Conservation (phyloP, 805 yeast genomes). For the Candida ipomoeae region DNA sequence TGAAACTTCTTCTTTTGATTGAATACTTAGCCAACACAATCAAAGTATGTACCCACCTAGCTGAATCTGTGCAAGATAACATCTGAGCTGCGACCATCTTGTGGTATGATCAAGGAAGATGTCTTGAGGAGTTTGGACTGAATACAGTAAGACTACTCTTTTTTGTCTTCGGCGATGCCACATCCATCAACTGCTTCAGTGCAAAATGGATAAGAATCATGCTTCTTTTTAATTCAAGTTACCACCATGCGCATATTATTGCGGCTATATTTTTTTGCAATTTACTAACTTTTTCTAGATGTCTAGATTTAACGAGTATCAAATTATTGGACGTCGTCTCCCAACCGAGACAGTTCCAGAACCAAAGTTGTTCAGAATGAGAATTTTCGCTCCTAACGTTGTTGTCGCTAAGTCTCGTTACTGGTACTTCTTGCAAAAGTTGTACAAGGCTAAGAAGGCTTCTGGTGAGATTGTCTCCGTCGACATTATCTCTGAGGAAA, state of each 20-base stretch:
- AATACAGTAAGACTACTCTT: not conserved
- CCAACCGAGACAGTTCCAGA: slow-evolving; percentile 98
- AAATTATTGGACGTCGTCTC: slow-evolving; percentile 99
- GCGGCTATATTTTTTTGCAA: not conserved
- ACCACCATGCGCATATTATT: not conserved
- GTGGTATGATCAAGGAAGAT: no score
- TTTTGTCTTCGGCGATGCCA: not conserved
- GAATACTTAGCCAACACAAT: slow-evolving; percentile 15
- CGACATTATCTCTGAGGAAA: slow-evolving; percentile 86
- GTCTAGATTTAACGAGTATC: slow-evolving; percentile 99
- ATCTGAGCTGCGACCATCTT: no score
- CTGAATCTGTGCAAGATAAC: not conserved
- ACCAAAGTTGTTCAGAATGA: slow-evolving; percentile 99
- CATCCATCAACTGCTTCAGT: not conserved
- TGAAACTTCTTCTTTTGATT: slow-evolving; percentile 13
- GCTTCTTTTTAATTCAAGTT: not conserved
- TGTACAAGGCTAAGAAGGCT: slow-evolving; percentile 99
- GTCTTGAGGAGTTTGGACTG: not conserved
- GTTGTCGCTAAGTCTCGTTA: slow-evolving; percentile 99
- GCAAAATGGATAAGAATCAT: not conserved
- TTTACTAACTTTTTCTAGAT: slow-evolving; percentile 29
- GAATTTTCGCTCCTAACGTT: slow-evolving; percentile 98
- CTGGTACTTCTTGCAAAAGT: slow-evolving; percentile 99
- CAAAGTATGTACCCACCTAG: slow-evolving; percentile 12
- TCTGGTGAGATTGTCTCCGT: slow-evolving; percentile 98